These are phyloP conservation scores for Lentinula sp. DNA, from an alignment of 768 basidiomycete genomes.

Conservation along the genomic window DNA sequence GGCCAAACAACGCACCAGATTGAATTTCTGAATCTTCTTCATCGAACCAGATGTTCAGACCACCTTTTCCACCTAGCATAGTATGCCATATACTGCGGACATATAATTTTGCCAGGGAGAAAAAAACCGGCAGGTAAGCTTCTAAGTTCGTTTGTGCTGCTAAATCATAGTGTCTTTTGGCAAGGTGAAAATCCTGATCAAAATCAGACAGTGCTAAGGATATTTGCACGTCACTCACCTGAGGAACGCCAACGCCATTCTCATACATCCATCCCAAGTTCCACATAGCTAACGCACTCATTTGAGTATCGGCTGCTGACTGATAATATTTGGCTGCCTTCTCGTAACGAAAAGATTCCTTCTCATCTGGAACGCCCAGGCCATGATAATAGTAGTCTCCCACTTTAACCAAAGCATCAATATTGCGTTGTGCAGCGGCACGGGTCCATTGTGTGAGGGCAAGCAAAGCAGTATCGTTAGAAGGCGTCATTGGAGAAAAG, in stretches of 20 bases:
- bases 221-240: constrained; percentile 38
- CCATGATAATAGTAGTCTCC: constrained; percentile 97
- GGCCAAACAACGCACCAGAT: not conserved
- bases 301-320: constrained; percentile 86
- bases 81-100: constrained; percentile 81
- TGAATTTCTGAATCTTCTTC: constrained; percentile 35
- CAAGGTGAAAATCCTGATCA: constrained; percentile 86
- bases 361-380: constrained; percentile 68
- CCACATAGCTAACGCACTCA: constrained; percentile 96
- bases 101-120: constrained; percentile 82
- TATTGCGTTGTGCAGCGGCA: constrained; percentile 87
- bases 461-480: constrained; percentile 75
- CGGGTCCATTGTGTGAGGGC: constrained; percentile 94
- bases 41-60: constrained; percentile 59
- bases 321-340: constrained; percentile 94
- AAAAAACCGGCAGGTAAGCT: constrained; percentile 80
- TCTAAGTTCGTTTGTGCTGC: constrained; percentile 85
- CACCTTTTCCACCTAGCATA: constrained; percentile 62
- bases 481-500: constrained; percentile 65
- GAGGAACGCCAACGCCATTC: constrained; percentile 86
- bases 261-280: constrained; percentile 99
- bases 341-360: constrained; percentile 63
- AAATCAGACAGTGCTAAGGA: constrained; percentile 1
- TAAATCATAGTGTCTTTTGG: constrained; percentile 91
- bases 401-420: constrained; percentile 97